phyloP scores from a whole-genome alignment of 2,329 filamentous ascomycete species.

The Fusarium luffae region DNA sequence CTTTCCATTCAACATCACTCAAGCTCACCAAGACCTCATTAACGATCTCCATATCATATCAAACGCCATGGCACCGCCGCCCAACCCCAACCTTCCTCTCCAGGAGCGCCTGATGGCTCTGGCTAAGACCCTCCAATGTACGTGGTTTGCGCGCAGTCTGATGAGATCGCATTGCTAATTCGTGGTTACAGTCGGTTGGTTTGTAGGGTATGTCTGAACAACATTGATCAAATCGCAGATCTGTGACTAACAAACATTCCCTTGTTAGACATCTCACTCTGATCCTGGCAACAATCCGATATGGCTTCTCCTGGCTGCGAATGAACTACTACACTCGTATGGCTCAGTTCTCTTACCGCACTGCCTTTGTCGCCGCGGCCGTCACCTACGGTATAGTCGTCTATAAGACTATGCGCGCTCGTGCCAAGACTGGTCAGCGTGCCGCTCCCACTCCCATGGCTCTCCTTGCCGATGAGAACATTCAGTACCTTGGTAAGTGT shows the following conservation, averaged over 20 bases:
- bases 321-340: constrained; percentile 85
- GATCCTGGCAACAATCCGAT: constrained; percentile 84
- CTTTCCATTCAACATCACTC: constrained; percentile 27
- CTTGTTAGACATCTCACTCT: constrained; percentile 80
- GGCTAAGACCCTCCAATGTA: constrained; percentile 93
- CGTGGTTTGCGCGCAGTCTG: constrained; percentile 51
- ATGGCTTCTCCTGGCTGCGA: constrained; percentile 84
- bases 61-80: constrained; percentile 74
- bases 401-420: constrained; percentile 94
- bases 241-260: constrained; percentile 26
- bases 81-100: constrained; percentile 75
- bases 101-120: constrained; percentile 79
- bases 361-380: constrained; percentile 88
- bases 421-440: constrained; percentile 77
- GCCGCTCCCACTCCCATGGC: constrained; percentile 69
- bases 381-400: constrained; percentile 97
- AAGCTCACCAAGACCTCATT: background rate
- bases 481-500: constrained; percentile 90
- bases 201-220: constrained; percentile 74
- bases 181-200: constrained; percentile 75
- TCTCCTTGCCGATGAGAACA: constrained; percentile 89
- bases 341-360: constrained; percentile 87
- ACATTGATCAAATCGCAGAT: background rate
- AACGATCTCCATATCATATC: constrained; percentile 7
- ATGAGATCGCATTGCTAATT: constrained; percentile 39